Conservation (phyloP, 345 rosid species). For the Brassica juncea region DNA sequence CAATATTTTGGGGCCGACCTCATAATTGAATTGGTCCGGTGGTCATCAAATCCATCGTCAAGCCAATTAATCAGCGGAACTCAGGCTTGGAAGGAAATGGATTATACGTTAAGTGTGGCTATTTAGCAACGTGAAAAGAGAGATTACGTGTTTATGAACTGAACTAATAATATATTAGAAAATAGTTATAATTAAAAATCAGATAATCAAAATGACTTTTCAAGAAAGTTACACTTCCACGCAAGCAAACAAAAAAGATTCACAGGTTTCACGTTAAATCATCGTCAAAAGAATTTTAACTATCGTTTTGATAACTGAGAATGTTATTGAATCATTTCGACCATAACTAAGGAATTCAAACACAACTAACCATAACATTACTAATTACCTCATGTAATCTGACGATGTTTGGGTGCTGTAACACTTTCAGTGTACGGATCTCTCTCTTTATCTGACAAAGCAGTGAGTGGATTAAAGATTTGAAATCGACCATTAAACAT, state of each 20-base stretch:
- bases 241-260: neutral
- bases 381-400: constrained; percentile 69
- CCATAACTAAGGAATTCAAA: neutral
- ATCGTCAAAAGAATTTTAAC: neutral
- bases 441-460: constrained; percentile 69
- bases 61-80: neutral
- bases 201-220: neutral
- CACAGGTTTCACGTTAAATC: neutral
- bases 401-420: constrained; percentile 85
- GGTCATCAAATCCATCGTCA: neutral
- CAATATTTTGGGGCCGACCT: neutral
- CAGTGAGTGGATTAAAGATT: neutral
- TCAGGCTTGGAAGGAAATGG: neutral
- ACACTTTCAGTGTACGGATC: constrained; percentile 74
- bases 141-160: constrained; percentile 12
- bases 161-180: neutral
- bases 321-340: neutral
- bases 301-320: neutral
- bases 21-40: neutral
- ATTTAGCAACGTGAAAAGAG: neutral
- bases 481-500: neutral
- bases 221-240: neutral
- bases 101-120: neutral
- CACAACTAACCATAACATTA: neutral
- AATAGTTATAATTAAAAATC: neutral